Conservation (phyloP, 768 basidiomycete species). For the Rhizopogon vesiculosus region DNA sequence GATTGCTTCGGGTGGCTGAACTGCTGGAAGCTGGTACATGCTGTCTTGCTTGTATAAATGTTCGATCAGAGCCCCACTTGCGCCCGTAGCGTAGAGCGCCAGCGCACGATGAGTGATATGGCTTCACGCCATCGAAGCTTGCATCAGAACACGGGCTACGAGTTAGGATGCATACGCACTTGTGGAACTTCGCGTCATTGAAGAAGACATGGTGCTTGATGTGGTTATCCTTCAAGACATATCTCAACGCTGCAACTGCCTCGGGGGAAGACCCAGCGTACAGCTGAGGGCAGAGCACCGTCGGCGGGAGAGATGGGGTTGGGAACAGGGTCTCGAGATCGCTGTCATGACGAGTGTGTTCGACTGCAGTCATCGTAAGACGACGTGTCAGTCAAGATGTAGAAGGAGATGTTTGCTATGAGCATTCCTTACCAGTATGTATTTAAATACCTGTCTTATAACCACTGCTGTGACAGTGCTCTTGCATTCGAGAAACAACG, state of each 20-base stretch:
- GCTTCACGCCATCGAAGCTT: neutral
- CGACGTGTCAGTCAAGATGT: too few species aligned
- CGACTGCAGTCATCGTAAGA: too few species aligned
- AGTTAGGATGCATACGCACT: constrained; percentile 26
- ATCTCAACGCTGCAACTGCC: constrained; percentile 23
- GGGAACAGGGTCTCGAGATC: constrained; percentile 3
- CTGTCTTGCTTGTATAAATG: constrained; percentile 1
- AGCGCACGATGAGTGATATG: constrained; percentile 9
- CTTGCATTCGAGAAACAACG: too few species aligned
- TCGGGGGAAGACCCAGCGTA: constrained; percentile 13
- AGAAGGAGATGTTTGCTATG: too few species aligned
- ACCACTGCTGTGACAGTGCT: too few species aligned
- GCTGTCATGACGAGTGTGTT: neutral
- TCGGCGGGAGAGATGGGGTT: constrained; percentile 1
- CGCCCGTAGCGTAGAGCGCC: constrained; percentile 8
- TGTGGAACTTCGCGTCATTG: constrained; percentile 40
- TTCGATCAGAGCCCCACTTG: constrained; percentile 1
- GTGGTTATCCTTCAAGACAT: constrained; percentile 37
- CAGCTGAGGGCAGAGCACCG: neutral
- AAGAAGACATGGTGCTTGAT: constrained; percentile 41
- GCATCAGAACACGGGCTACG: neutral
- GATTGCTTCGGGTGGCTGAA: constrained; percentile 2
- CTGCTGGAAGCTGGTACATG: neutral
- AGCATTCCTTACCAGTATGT: too few species aligned
- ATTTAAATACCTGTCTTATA: too few species aligned